Percentiles rank a stretch among this genome's conserved stretches.
phyloP scores from a whole-genome alignment of 768 basidiomycete genomes.

The Austroboletus festivus region DNA sequence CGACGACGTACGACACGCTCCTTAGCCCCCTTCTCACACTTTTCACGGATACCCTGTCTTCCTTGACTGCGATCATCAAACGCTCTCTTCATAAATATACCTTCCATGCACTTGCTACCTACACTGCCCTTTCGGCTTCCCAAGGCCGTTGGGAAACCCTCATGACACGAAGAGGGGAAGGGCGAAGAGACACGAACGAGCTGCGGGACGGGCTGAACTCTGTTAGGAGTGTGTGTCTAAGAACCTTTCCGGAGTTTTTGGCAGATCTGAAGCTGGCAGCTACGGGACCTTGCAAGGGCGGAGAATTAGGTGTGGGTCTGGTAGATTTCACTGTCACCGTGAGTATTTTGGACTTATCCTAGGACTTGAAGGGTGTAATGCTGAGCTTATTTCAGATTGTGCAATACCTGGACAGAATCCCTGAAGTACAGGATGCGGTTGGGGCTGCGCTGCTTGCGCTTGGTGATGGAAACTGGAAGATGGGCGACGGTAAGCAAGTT shows the following conservation, averaged over 20 bases:
- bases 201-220: slow-evolving; percentile 65
- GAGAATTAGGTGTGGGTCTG: slow-evolving; percentile 62
- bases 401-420: slow-evolving; percentile 65
- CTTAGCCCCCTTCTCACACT: slow-evolving; percentile 62
- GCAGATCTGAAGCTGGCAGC: slow-evolving; percentile 73
- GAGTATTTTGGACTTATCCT: too few species aligned
- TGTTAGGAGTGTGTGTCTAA: slow-evolving; percentile 64
- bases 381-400: slow-evolving; percentile 48
- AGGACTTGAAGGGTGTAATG: too few species aligned
- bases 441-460: slow-evolving; percentile 62
- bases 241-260: slow-evolving; percentile 82
- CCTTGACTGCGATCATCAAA: slow-evolving; percentile 66
- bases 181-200: slow-evolving; percentile 56
- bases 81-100: slow-evolving; percentile 74
- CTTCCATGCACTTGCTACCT: slow-evolving; percentile 75
- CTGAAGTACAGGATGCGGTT: slow-evolving; percentile 66
- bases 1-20: slow-evolving; percentile 58
- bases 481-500: slow-evolving; percentile 75
- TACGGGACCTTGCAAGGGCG: slow-evolving; percentile 43
- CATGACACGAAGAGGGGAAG: slow-evolving; percentile 48
- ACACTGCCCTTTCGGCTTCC: slow-evolving; percentile 52
- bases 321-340: slow-evolving; percentile 49
- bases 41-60: slow-evolving; percentile 62
- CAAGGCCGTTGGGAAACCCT: slow-evolving; percentile 69
- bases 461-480: slow-evolving; percentile 89